Conservation (phyloP, 2,329 filamentous ascomycete genomes). For the Aspergillus ochraceoroseus region DNA sequence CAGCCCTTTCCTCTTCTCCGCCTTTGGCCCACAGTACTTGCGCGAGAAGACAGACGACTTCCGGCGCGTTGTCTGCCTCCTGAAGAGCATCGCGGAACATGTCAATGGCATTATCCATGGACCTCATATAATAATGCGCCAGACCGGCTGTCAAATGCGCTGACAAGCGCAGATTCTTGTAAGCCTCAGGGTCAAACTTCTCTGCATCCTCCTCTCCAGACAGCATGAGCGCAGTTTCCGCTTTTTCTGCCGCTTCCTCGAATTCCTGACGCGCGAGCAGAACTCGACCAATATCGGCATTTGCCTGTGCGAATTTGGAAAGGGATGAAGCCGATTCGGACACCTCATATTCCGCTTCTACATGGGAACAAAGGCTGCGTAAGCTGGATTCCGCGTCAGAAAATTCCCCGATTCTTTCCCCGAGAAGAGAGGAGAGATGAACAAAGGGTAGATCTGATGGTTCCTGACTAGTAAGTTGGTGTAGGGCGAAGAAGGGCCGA, state of each 20-base stretch:
- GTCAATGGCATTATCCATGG: slow-evolving; percentile 64
- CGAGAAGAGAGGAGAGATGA: slow-evolving; percentile 74
- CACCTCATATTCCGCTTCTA: slow-evolving; percentile 79
- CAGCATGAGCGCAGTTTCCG: slow-evolving; percentile 73
- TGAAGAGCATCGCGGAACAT: slow-evolving; percentile 76
- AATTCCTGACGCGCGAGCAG: slow-evolving; percentile 66
- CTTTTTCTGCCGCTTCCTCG: slow-evolving; percentile 67
- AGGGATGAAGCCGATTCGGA: slow-evolving; percentile 72
- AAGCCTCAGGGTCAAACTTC: slow-evolving; percentile 57
- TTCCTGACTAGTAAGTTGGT: slow-evolving; percentile 68
- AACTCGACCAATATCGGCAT: slow-evolving; percentile 79
- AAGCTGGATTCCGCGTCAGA: slow-evolving; percentile 60
- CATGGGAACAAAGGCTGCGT: slow-evolving; percentile 59
- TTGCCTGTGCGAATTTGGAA: slow-evolving; percentile 72
- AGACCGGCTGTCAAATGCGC: slow-evolving; percentile 81
- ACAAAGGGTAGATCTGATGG: slow-evolving; percentile 66
- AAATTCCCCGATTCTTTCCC: slow-evolving; percentile 72
- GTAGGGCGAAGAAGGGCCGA: slow-evolving; percentile 81
- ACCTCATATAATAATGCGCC: slow-evolving; percentile 66
- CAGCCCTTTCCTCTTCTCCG: slow-evolving; percentile 64
- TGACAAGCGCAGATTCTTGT: slow-evolving; percentile 69
- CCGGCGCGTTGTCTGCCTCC: slow-evolving; percentile 70
- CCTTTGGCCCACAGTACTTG: slow-evolving; percentile 93
- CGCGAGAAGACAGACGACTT: slow-evolving; percentile 79
- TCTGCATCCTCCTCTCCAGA: slow-evolving; percentile 66